Evolutionary conservation across 2,329 filamentous ascomycete genomes (phyloP), one percentile per base, ranked within the genome.

Genomic region (Rhynchosporium secalis): DNA sequence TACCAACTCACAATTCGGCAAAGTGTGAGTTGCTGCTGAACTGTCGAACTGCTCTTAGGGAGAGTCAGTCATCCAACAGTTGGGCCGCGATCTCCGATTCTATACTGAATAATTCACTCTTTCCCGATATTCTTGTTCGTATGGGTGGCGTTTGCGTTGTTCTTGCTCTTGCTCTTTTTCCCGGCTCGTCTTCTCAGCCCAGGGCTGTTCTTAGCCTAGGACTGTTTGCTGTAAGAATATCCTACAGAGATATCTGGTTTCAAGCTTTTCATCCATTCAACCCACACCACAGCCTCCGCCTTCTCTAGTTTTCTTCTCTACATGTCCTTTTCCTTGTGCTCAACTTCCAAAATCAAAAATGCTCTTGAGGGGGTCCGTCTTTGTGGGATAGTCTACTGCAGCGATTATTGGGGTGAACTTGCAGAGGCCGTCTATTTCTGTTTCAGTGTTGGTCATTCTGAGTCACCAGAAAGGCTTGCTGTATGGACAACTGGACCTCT

Each of bases 101-200:
- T 72, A 64, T 72, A 77, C 78, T 78, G 75, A 75, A 78, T 80
- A 79, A 76, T 78, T 76, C 71, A 77, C 75, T 66, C 67, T 72
- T 71, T 69, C 70, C 67, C 67, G 20, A 20, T 62, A 71, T 72
- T 69, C 67, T 70, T 73, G 70, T 72, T 69, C 63, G 67, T 73
- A 73, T 73, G 70, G 70, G 73, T 65, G 73, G 72, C 63, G 60
- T 47, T 68, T 73, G 76, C 72, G 73, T 75, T 73, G 72, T 69
- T 72, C 49, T 65, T 62, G 49, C 55, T 47, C 54, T 64, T 66
- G 20, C 20, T 20, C 20, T 20, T 20, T 20, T 72, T 73, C 67
- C 65, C 66, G 65, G 67, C 60, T 67, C 69, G 65, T 70, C 68
- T 70, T 64, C 20, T 20, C 20, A 20, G 20, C 20, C 20, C 20